These are phyloP conservation scores for Paxillus ammoniavirescens DNA, from an alignment of 768 basidiomycete species.

Conservation along the genomic window DNA sequence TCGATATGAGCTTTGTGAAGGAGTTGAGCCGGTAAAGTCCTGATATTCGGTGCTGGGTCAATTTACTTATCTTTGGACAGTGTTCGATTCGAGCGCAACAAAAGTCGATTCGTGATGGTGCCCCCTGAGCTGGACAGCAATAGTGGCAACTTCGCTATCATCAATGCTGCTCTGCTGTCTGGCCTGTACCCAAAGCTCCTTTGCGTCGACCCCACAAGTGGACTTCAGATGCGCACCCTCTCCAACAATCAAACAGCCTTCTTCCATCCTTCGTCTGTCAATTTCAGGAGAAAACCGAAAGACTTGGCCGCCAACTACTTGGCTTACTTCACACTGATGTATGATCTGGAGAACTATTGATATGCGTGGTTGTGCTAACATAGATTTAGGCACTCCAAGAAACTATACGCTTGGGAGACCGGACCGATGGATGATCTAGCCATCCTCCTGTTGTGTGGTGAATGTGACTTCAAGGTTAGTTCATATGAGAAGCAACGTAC, in stretches of 20 bases:
- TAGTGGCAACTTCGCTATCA: conserved; percentile 57
- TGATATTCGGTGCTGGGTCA: neutral
- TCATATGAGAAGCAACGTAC: neutral
- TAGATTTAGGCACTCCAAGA: conserved; percentile 77
- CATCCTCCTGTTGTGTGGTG: conserved; percentile 83
- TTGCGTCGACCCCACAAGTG: conserved; percentile 55
- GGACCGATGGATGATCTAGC: conserved; percentile 84
- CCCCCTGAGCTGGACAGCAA: conserved; percentile 73
- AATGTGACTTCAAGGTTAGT: conserved; percentile 81
- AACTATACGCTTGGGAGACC: conserved; percentile 90
- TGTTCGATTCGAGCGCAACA: conserved; percentile 70
- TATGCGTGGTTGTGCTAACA: conserved; percentile 4
- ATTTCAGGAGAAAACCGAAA: conserved; percentile 64
- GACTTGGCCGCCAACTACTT: conserved; percentile 78
- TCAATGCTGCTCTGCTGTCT: conserved; percentile 81
- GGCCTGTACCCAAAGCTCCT: conserved; percentile 93
- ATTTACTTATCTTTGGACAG: conserved; percentile 36
- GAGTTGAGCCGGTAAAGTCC: conserved; percentile 63
- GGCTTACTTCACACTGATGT: conserved; percentile 89
- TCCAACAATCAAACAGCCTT: conserved; percentile 74
- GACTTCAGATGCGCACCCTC: conserved; percentile 68
- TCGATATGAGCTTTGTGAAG: conserved; percentile 59
- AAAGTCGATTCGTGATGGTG: conserved; percentile 71
- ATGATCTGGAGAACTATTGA: conserved; percentile 16
- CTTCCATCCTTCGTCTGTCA: conserved; percentile 92